Evolutionary conservation across 2,329 filamentous ascomycete genomes (phyloP).

Genomic region (Ophioceras dolichostomum): DNA sequence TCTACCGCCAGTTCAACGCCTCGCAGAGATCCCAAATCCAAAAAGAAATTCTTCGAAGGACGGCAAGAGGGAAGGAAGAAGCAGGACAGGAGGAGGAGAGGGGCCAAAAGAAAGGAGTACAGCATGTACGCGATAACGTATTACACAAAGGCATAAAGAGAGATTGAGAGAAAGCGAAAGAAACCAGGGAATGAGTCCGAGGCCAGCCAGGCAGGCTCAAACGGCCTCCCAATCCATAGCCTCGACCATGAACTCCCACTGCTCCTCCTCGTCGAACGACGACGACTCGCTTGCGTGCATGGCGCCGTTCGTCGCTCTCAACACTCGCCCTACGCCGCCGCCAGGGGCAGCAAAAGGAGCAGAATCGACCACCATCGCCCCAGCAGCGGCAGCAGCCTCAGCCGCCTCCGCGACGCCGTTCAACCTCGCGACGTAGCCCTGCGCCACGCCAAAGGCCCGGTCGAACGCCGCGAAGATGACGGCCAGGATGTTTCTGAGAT

Average conservation of each 20-base stretch:
- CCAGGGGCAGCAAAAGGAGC: no score
- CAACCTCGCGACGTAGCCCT: conserved; percentile 23
- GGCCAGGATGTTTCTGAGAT: conserved; percentile 46
- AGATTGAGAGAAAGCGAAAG: no score
- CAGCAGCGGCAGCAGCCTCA: conserved; percentile 5
- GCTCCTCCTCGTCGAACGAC: conserved; percentile 20
- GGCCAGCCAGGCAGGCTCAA: conserved; percentile 5
- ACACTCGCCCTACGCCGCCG: no score
- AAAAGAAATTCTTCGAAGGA: no score
- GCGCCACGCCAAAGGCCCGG: conserved; percentile 39
- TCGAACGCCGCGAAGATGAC: conserved; percentile 48
- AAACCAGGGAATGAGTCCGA: background rate
- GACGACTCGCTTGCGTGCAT: no score
- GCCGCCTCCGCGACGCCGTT: conserved; percentile 1
- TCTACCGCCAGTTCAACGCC: no score
- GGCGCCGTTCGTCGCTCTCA: no score
- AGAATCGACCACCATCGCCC: background rate
- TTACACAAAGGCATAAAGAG: no score
- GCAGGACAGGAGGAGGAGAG: background rate
- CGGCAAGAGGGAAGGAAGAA: background rate
- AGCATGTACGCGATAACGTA: no score
- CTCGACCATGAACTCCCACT: conserved; percentile 46
- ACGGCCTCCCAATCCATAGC: conserved; percentile 46
- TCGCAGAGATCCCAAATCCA: no score
- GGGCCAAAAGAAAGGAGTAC: conserved; percentile 1